Percentiles rank a stretch among this genome's conserved stretches.
These are phyloP conservation scores for Blastobotrys petasosporus DNA, from an alignment of 1,139 yeast genomes.

Conservation along the genomic window DNA sequence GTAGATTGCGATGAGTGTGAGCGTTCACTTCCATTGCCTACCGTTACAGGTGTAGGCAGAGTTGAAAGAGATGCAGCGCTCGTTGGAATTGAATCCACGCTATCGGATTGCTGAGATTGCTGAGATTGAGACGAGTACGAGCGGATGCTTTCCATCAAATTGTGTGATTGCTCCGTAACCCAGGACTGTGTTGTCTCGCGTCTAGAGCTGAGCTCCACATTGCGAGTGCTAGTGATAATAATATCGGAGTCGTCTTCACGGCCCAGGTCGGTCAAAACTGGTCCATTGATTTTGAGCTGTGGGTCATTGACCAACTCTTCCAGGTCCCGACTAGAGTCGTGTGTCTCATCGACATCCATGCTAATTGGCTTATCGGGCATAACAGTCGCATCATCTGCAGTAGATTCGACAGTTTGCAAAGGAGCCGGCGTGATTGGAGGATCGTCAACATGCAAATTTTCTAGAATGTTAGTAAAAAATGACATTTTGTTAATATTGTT, in stretches of 20 bases:
- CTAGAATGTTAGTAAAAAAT: too few species aligned
- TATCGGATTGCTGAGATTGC: conserved; percentile 3
- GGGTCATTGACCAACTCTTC: conserved; percentile 9
- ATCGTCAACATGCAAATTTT: too few species aligned
- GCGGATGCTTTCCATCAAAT: background rate
- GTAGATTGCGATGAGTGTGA: conserved; percentile 11
- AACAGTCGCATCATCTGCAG: too few species aligned
- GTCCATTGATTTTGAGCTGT: background rate
- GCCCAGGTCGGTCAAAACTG: background rate
- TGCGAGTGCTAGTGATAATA: conserved; percentile 7
- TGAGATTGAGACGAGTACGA: background rate
- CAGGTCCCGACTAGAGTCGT: conserved; percentile 8
- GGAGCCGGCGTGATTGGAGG: too few species aligned
- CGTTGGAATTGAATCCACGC: background rate
- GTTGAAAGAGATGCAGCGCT: conserved; percentile 3
- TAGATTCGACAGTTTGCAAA: too few species aligned
- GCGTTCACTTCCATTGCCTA: conserved; percentile 6
- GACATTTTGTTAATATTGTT: too few species aligned
- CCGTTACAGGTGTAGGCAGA: conserved; percentile 1
- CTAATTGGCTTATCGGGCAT: too few species aligned
- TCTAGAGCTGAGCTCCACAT: background rate
- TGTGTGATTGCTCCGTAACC: conserved; percentile 1
- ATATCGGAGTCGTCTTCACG: conserved; percentile 10
- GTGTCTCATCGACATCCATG: background rate
- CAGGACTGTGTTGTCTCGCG: background rate